Conservation (phyloP, 2,329 filamentous ascomycete species). For the Paecilomyces fulvus region DNA sequence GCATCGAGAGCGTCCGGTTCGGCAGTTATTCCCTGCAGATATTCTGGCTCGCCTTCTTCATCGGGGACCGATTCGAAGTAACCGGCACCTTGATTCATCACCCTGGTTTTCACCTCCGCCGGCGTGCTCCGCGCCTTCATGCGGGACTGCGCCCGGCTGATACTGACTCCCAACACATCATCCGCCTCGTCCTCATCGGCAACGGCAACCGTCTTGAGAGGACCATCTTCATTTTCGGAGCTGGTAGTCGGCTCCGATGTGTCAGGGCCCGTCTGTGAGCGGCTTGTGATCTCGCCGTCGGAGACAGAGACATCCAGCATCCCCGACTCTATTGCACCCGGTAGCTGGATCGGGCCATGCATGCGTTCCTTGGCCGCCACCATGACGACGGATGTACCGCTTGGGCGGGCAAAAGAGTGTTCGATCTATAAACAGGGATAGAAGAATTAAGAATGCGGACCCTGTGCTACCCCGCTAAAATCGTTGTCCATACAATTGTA, state of each 20-base stretch:
- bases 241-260: neutral
- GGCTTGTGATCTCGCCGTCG: neutral
- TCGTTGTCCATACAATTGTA: neutral
- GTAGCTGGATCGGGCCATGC: neutral
- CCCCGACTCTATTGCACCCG: neutral
- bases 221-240: conserved; percentile 2
- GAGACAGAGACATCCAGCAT: neutral
- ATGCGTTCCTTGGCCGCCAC: neutral
- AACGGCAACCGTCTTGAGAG: conserved; percentile 3
- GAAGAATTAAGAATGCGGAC: neutral
- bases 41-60: conserved; percentile 20
- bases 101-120: conserved; percentile 50
- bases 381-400: neutral
- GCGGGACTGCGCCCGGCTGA: conserved; percentile 48
- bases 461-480: neutral
- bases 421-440: neutral
- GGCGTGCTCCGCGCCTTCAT: conserved; percentile 50
- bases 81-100: conserved; percentile 42
- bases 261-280: neutral
- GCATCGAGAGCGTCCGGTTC: conserved; percentile 21
- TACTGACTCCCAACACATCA: conserved; percentile 50
- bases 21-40: conserved; percentile 20
- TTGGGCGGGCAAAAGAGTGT: neutral
- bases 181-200: conserved; percentile 27
- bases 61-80: conserved; percentile 39